Percentiles rank a stretch among this genome's conserved stretches.
Evolutionary conservation across 306 rosid species (phyloP).

Genomic region (Castanea sativa): DNA sequence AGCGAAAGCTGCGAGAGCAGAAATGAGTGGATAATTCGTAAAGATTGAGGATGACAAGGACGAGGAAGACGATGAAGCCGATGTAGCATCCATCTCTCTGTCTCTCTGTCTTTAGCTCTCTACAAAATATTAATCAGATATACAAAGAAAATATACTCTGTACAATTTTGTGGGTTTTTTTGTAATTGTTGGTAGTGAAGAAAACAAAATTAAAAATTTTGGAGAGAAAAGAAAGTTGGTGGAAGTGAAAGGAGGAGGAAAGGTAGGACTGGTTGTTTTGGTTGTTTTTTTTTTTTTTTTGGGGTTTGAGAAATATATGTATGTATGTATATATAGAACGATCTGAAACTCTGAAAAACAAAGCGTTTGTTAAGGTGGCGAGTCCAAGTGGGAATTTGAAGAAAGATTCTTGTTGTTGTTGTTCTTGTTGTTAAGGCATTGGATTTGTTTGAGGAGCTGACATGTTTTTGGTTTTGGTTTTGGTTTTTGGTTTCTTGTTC

Average conservation of each 20-base stretch:
- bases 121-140: neutral
- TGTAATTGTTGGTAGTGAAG: too few relatives aligned
- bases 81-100: conserved; percentile 24
- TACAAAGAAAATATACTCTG: neutral
- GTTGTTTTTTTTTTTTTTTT: too few relatives aligned
- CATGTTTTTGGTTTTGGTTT: too few relatives aligned
- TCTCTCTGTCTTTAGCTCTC: neutral
- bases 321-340: too few relatives aligned
- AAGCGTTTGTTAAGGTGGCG: neutral
- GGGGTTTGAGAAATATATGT: too few relatives aligned
- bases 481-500: neutral
- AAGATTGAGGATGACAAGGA: conserved; percentile 46
- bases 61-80: conserved; percentile 26
- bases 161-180: neutral
- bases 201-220: too few relatives aligned
- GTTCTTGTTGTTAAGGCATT: too few relatives aligned
- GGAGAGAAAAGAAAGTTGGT: neutral
- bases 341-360: neutral
- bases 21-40: conserved; percentile 70
- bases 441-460: too few relatives aligned
- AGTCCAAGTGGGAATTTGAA: neutral
- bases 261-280: neutral
- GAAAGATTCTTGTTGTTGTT: too few relatives aligned
- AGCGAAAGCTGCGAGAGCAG: conserved; percentile 58
- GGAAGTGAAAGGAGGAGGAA: neutral